Base-by-base conservation (phyloP, 1,284 basidiomycete genomes). In the Microbotryomycetes sp. region DNA sequence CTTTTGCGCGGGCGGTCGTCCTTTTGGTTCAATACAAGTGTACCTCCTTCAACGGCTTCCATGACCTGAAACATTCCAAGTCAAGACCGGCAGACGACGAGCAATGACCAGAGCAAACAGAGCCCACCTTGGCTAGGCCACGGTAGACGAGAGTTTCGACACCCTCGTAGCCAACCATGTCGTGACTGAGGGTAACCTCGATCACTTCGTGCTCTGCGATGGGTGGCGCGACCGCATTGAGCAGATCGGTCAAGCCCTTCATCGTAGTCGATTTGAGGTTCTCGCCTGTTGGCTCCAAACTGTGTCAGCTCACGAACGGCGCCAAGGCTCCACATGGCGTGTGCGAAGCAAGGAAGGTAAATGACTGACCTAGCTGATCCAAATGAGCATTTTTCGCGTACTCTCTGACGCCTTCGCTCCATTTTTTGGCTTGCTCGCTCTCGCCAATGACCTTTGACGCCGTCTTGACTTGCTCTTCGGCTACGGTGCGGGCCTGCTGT, bases 181-280 rank as follows among this genome's bases (percentile, higher is more conserved):
- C 92, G 78, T 98, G 93, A 68, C 87, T 88, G 45, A 98, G 79
- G 84, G 89, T 92, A 5, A 99, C 86, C 74, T 96, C 86, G 62
- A 98, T 89, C 23, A 97, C 91, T 77, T 99, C 96, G 74, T 98
- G 94, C 70, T 92, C 91, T 15, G 92, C 89, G 70, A 98, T 97
- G 4, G 96, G 96, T 27, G 96, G 96, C 0, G 94, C 96, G 54
- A 99, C 94, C 18, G 88, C 93, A 73, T 97, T 96, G 64, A 98
- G 78, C 58, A 98, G 85, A 60, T 94, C 92, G 4, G 84, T 89
- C 27, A 96, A 69, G 0, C 91, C 91, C 6, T 88, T 91, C 62
- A 91, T 77, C 27, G 91, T 90, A 30, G 89, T 87, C 50, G 85
- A 82, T 72, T 86, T 87, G 70, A 94, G 85, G 71, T 93, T 91